Percentiles rank a stretch among this genome's conserved stretches.
These are phyloP conservation scores for Chalaropsis thielavioides DNA, from an alignment of 2,329 filamentous ascomycete species.

Conservation along the genomic window DNA sequence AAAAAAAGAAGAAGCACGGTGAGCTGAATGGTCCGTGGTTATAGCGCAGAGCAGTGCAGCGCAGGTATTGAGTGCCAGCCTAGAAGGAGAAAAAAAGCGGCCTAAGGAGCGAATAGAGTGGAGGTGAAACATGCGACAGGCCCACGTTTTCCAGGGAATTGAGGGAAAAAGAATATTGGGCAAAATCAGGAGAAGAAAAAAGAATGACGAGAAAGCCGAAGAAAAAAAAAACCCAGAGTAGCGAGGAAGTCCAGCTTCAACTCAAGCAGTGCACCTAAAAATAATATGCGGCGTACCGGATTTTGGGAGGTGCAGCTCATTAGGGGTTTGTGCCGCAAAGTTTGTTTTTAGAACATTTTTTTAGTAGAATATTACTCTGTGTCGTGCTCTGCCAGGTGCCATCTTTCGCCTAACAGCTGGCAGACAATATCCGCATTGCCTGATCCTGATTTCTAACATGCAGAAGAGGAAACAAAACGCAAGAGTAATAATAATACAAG, in stretches of 20 bases:
- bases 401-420: too few species aligned
- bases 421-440: too few species aligned
- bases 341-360: too few species aligned
- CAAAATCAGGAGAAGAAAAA: neutral
- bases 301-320: neutral
- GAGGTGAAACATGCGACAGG: constrained; percentile 1
- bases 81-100: neutral
- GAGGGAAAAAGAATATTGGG: neutral
- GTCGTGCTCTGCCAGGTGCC: too few species aligned
- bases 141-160: neutral
- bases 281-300: neutral
- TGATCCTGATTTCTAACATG: too few species aligned
- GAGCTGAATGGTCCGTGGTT: neutral
- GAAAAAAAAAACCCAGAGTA: too few species aligned
- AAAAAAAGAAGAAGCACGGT: neutral
- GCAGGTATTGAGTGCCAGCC: too few species aligned
- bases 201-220: neutral
- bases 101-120: neutral
- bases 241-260: too few species aligned
- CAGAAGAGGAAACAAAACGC: too few species aligned
- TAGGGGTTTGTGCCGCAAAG: neutral
- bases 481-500: too few species aligned
- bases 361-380: too few species aligned
- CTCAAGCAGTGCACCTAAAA: neutral
- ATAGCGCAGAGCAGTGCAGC: neutral